These are phyloP conservation scores for Phalaenopsis hybrid DNA, from an alignment of 116 monocot genomes.

Conservation along the genomic window DNA sequence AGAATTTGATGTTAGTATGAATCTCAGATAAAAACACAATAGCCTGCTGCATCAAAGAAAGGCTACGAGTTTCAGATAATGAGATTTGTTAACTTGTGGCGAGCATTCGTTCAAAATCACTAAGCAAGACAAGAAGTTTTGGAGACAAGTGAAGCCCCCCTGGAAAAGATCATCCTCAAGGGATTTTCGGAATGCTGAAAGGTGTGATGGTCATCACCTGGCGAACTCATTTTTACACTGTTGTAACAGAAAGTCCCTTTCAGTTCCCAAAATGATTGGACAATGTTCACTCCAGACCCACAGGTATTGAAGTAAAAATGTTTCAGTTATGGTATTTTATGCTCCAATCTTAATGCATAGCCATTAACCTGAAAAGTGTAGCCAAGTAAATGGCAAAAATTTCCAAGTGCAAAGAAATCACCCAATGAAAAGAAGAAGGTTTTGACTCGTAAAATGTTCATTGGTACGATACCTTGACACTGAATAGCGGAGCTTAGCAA, in stretches of 20 bases:
- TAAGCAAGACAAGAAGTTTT: slow-evolving; percentile 30
- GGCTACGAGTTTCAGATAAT: slow-evolving; percentile 36
- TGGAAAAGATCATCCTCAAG: slow-evolving; percentile 35
- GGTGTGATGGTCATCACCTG: slow-evolving; percentile 41
- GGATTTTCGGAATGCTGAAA: slow-evolving; percentile 12
- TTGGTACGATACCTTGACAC: too few relatives aligned
- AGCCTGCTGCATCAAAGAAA: slow-evolving; percentile 67
- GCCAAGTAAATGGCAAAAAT: too few relatives aligned
- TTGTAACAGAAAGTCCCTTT: not conserved
- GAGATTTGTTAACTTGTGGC: slow-evolving; percentile 43
- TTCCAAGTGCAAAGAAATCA: too few relatives aligned
- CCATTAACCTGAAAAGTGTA: too few relatives aligned
- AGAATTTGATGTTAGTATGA: slow-evolving; percentile 41
- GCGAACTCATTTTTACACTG: slow-evolving; percentile 52
- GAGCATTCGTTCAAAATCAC: slow-evolving; percentile 48
- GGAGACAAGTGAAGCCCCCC: slow-evolving; percentile 32
- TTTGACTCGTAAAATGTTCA: too few relatives aligned
- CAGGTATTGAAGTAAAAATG: too few relatives aligned
- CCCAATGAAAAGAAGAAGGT: too few relatives aligned
- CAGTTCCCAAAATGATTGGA: too few relatives aligned
- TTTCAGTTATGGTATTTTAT: too few relatives aligned
- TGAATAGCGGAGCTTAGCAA: too few relatives aligned
- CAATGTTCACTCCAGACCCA: too few relatives aligned
- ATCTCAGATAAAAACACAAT: slow-evolving; percentile 37
- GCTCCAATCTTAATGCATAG: too few relatives aligned